phyloP scores from a whole-genome alignment of 1,284 basidiomycete genomes.

The Boletellus deceptivus region DNA sequence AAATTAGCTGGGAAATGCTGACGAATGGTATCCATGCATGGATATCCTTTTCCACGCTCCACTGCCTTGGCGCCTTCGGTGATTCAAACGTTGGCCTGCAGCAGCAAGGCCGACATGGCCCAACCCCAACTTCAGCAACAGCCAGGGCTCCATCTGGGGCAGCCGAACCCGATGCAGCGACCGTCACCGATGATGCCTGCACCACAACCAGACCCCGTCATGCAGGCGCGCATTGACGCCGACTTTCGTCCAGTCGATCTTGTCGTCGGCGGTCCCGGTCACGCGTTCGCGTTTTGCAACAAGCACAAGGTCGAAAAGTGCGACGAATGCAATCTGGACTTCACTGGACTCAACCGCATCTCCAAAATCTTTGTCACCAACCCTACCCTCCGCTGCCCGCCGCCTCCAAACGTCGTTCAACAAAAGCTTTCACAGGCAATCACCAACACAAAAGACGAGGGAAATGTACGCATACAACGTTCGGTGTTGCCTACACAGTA shows the following conservation, averaged over 20 bases:
- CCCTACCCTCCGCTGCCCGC: slow-evolving; percentile 75
- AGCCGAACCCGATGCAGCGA: slow-evolving; percentile 32
- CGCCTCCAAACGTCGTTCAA: slow-evolving; percentile 74
- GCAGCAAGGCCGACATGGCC: slow-evolving; percentile 24
- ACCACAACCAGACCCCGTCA: slow-evolving; percentile 59
- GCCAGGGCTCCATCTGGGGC: slow-evolving; percentile 18
- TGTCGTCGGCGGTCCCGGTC: slow-evolving; percentile 51
- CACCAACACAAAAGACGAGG: slow-evolving; percentile 82
- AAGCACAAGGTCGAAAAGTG: slow-evolving; percentile 71
- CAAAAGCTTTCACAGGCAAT: slow-evolving; percentile 74
- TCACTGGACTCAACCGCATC: slow-evolving; percentile 67
- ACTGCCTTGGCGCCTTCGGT: no score
- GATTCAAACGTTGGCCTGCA: no score
- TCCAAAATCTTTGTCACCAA: slow-evolving; percentile 68
- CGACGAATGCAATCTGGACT: slow-evolving; percentile 68
- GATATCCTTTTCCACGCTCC: slow-evolving; percentile 7
- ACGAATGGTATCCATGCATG: slow-evolving; percentile 14
- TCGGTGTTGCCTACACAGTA: slow-evolving; percentile 1
- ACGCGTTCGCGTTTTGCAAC: slow-evolving; percentile 54
- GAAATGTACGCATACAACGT: slow-evolving; percentile 60
- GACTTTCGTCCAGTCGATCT: slow-evolving; percentile 64
- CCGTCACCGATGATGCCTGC: slow-evolving; percentile 38
- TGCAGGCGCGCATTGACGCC: slow-evolving; percentile 74
- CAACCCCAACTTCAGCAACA: slow-evolving; percentile 28
- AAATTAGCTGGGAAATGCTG: slow-evolving; percentile 29